Evolutionary conservation across 768 basidiomycete species (phyloP).

Genomic region (Tremella yokohamensis): DNA sequence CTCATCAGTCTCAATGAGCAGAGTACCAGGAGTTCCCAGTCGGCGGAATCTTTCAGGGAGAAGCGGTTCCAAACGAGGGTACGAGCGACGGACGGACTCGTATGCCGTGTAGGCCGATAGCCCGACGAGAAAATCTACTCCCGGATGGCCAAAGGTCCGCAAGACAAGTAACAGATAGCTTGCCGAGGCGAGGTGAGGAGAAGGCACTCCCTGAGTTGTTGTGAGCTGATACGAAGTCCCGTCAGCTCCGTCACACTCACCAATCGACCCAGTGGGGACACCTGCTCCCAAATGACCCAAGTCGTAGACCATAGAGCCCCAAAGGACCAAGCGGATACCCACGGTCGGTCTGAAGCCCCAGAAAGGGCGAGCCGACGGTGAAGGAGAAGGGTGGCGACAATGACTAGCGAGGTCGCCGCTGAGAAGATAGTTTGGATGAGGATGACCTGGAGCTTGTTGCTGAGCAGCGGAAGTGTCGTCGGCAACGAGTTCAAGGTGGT

Average conservation of each 20-base stretch:
- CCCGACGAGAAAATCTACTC: slow-evolving; percentile 13
- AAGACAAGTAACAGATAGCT: neutral
- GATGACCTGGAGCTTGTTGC: slow-evolving; percentile 5
- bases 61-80: neutral
- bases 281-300: slow-evolving; percentile 8
- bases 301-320: slow-evolving; percentile 14
- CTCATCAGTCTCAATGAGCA: too few relatives aligned
- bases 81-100: neutral
- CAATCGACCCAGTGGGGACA: slow-evolving; percentile 13
- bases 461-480: slow-evolving; percentile 3
- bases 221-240: neutral
- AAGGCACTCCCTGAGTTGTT: slow-evolving; percentile 10
- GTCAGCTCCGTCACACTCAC: slow-evolving; percentile 11
- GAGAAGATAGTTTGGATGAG: slow-evolving; percentile 9
- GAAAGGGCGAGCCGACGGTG: neutral
- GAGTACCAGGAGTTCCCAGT: too few relatives aligned
- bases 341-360: neutral
- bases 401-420: neutral
- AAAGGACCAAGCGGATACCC: slow-evolving; percentile 5
- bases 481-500: neutral
- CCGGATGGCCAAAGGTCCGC: slow-evolving; percentile 8
- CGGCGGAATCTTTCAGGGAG: neutral
- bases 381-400: neutral
- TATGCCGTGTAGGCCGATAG: slow-evolving; percentile 8
- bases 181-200: slow-evolving; percentile 7